These are phyloP conservation scores for Entelexis sorbosivorans DNA, from an alignment of 1,139 yeast species.

Conservation along the genomic window DNA sequence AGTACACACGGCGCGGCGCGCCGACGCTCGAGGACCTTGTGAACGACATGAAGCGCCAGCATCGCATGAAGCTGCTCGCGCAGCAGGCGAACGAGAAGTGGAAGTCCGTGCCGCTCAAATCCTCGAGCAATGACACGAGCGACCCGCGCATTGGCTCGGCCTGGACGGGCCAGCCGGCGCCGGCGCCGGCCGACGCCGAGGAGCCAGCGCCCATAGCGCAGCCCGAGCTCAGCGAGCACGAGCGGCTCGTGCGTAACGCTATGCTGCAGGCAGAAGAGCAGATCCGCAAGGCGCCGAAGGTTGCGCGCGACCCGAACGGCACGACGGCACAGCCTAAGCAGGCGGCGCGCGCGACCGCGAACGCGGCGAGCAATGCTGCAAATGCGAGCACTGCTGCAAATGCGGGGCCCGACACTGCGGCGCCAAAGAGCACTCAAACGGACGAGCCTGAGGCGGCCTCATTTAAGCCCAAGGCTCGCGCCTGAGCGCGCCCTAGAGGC, in stretches of 20 bases:
- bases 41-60: slow-evolving; percentile 48
- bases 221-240: background rate
- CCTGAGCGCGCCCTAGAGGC: background rate
- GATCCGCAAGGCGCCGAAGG: slow-evolving; percentile 6
- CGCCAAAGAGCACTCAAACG: background rate
- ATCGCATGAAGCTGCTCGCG: slow-evolving; percentile 45
- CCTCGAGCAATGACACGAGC: background rate
- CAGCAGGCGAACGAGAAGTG: slow-evolving; percentile 52
- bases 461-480: background rate
- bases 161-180: slow-evolving; percentile 17
- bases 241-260: background rate
- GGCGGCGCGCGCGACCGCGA: background rate
- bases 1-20: slow-evolving; percentile 47
- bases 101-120: slow-evolving; percentile 34
- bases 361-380: too few relatives aligned
- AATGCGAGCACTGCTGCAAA: too few relatives aligned
- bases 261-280: slow-evolving; percentile 10
- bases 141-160: slow-evolving; percentile 21
- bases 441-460: slow-evolving; percentile 3
- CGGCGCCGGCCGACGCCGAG: background rate
- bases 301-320: slow-evolving; percentile 4
- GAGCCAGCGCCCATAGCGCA: background rate
- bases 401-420: background rate
- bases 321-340: background rate
- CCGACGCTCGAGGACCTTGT: slow-evolving; percentile 56